These are phyloP conservation scores for Luffa acutangula DNA, from an alignment of 306 rosid species.

Conservation along the genomic window DNA sequence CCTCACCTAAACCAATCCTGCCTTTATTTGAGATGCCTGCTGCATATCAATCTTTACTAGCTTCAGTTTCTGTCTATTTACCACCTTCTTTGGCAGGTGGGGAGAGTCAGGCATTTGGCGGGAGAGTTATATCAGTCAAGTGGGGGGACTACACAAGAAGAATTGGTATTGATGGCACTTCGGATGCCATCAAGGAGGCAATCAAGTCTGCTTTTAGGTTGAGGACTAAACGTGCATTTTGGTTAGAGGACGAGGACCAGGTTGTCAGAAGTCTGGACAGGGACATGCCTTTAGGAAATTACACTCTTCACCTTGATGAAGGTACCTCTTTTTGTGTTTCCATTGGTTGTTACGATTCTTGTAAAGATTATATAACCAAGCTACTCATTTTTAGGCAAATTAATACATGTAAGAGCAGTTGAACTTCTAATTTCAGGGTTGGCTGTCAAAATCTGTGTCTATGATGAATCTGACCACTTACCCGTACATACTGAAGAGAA, in stretches of 20 bases:
- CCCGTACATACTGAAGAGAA: constrained; percentile 79
- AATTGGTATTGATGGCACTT: constrained; percentile 77
- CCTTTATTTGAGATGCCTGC: neutral
- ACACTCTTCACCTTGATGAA: constrained; percentile 93
- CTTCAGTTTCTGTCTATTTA: neutral
- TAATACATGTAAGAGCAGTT: neutral
- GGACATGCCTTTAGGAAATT: constrained; percentile 91
- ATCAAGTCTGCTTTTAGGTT: constrained; percentile 78
- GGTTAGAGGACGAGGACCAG: constrained; percentile 98
- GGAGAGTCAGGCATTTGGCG: constrained; percentile 68
- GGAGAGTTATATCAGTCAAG: constrained; percentile 87
- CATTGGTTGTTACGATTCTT: neutral
- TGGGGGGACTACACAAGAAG: constrained; percentile 90
- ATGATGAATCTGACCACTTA: constrained; percentile 73
- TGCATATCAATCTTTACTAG: neutral
- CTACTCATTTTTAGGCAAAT: neutral
- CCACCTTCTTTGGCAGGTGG: constrained; percentile 37
- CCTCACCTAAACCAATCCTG: neutral
- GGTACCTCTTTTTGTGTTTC: constrained; percentile 26
- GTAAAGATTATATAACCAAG: neutral
- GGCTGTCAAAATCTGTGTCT: constrained; percentile 70
- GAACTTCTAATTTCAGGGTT: constrained; percentile 53
- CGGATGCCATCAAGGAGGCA: constrained; percentile 92
- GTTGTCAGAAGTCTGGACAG: constrained; percentile 83
- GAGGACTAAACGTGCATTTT: constrained; percentile 86